Base-by-base conservation (phyloP, 2,329 filamentous ascomycete species). In the Colletotrichum tamarilloi region DNA sequence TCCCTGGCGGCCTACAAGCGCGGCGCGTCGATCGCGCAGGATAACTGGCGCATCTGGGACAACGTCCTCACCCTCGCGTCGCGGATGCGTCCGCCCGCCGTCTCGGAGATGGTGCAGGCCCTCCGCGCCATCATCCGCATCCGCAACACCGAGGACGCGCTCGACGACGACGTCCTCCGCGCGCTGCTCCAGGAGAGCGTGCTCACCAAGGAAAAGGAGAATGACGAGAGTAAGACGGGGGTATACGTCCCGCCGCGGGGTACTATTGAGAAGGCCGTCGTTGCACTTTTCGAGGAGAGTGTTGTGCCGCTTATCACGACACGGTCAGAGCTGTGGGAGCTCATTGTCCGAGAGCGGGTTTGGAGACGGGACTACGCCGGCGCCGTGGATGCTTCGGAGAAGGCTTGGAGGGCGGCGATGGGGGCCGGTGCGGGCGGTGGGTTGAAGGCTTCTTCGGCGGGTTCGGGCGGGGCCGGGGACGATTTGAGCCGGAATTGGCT, bases 1-100 rank as follows among this genome's bases (percentile, higher is more conserved):
- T 92, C 97, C 0, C 89, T 99, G 1, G 87, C 90, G 6, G 96
- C 97, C 0, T 94, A 97, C 82, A 97, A 97, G 80, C 93, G 94
- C 75, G 97, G 95, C 11, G 95, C 95, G 0, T 89, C 90, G 5
- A 89, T 98, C 28, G 95, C 97, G 63, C 90, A 94, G 81, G 92
- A 95, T 77, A 96, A 96, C 84, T 94, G 93, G 89, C 92, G 94
- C 77, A 98, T 99, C 81, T 98, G 96, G 96, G 94, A 97, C 80
- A 99, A 99, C 78, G 93, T 98, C 19, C 90, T 99, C 70, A 97
- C 95, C 0, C 92, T 98, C 26, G 93, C 94, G 0, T 91, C 94
- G 0, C 93, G 94, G 1, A 89, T 97, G 32, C 88, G 87, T 1
- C 95, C 96, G 0, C 92, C 94, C 0, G 91, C 93, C 0, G 92